phyloP scores from a whole-genome alignment of 2,329 filamentous ascomycete genomes.

The Chaetomium globosum region DNA sequence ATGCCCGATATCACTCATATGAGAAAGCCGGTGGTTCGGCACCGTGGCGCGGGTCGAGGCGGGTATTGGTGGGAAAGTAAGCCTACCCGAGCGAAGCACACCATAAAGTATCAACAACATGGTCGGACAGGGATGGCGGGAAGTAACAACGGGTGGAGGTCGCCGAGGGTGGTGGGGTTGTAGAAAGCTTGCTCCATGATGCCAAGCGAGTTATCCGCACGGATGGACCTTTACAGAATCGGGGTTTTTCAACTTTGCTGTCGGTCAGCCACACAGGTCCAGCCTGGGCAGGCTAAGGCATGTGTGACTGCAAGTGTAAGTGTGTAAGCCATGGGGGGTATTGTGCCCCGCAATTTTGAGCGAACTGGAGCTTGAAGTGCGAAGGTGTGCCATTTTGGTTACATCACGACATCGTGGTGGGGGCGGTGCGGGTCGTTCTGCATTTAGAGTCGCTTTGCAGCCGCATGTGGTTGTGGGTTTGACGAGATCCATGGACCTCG shows the following conservation, averaged over 20 bases:
- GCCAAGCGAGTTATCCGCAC: not conserved
- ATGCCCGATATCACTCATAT: not conserved
- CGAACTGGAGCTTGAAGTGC: not conserved
- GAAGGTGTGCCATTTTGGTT: constrained; percentile 1
- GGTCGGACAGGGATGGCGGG: not conserved
- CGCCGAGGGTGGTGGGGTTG: not conserved
- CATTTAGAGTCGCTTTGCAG: not conserved
- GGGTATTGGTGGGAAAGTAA: not conserved
- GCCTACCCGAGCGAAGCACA: not conserved
- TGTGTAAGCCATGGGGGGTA: constrained; percentile 4
- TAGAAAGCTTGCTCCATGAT: not conserved
- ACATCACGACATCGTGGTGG: constrained; percentile 1
- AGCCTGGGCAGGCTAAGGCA: not conserved
- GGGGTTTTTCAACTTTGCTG: not conserved
- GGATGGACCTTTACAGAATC: not conserved
- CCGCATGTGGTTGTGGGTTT: not conserved
- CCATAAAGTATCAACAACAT: not conserved
- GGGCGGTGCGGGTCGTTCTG: constrained; percentile 5
- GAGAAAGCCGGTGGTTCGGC: not conserved
- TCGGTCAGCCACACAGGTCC: constrained; percentile 7
- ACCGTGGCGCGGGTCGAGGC: not conserved
- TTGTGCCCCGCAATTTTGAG: not conserved
- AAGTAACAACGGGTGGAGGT: not conserved
- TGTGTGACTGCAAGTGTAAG: not conserved
- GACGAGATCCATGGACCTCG: too few relatives aligned